Conservation (phyloP, 129 eudicot species). For the Oenanthe sinensis region DNA sequence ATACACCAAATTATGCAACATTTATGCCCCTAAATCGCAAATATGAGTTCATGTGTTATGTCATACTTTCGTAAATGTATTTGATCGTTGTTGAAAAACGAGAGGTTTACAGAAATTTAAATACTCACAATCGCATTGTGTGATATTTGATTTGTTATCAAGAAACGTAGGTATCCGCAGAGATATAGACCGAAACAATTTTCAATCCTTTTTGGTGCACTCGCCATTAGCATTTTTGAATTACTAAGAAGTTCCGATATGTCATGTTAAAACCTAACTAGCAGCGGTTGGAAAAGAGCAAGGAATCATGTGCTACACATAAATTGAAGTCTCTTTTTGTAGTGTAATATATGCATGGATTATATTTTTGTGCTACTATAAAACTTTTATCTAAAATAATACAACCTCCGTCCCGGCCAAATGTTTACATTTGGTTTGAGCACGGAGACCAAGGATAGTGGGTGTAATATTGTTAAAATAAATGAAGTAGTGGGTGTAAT, state of each 20-base stretch:
- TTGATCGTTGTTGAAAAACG: neutral
- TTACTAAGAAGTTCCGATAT: neutral
- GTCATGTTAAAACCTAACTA: neutral
- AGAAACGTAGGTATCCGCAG: neutral
- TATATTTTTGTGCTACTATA: too few relatives aligned
- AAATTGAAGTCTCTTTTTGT: neutral
- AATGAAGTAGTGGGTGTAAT: too few relatives aligned
- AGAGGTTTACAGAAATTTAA: neutral
- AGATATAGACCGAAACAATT: too few relatives aligned
- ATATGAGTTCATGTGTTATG: too few relatives aligned
- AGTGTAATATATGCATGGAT: neutral
- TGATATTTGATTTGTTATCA: neutral
- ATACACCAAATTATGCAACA: neutral
- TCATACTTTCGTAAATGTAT: neutral
- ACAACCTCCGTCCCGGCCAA: too few relatives aligned
- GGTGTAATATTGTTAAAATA: too few relatives aligned
- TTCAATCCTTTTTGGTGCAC: neutral
- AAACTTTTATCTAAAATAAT: too few relatives aligned
- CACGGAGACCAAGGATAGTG: too few relatives aligned
- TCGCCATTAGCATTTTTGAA: neutral
- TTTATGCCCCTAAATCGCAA: neutral
- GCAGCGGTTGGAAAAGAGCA: neutral
- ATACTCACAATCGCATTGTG: neutral
- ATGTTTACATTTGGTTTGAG: too few relatives aligned
- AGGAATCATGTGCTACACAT: constrained; percentile 2